phyloP scores from a whole-genome alignment of 2,329 filamentous ascomycete genomes.

The Biscogniauxia mediterranea region DNA sequence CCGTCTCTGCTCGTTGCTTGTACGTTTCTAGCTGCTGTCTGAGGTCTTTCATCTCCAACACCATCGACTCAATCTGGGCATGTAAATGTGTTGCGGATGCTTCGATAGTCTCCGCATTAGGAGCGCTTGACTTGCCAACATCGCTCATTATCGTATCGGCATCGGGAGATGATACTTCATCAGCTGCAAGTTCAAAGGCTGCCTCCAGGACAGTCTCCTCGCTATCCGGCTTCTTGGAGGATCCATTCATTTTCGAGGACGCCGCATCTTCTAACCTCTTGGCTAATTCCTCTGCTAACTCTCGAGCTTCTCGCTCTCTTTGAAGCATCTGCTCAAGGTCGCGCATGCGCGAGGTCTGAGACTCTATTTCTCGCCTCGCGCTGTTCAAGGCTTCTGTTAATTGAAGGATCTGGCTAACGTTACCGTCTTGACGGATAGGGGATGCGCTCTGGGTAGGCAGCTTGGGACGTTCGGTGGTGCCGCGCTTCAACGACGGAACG shows the following conservation, averaged over 20 bases:
- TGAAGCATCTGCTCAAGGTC: constrained; percentile 77
- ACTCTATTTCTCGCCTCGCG: constrained; percentile 83
- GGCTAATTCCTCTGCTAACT: constrained; percentile 80
- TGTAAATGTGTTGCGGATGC: constrained; percentile 53
- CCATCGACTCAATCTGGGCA: constrained; percentile 71
- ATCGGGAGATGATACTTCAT: constrained; percentile 25
- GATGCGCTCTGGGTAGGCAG: constrained; percentile 51
- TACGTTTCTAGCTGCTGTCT: constrained; percentile 77
- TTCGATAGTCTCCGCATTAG: constrained; percentile 36
- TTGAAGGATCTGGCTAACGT: constrained; percentile 72
- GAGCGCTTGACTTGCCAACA: constrained; percentile 22
- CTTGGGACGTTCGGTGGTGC: constrained; percentile 73
- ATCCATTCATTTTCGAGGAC: constrained; percentile 39
- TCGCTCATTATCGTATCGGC: constrained; percentile 19
- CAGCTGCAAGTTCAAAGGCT: constrained; percentile 44
- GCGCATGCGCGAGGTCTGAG: constrained; percentile 75
- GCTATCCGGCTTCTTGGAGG: constrained; percentile 33
- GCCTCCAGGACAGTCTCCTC: constrained; percentile 43
- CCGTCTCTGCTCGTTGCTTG: constrained; percentile 73
- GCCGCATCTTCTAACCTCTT: constrained; percentile 63
- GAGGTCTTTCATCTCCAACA: constrained; percentile 77
- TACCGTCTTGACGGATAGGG: constrained; percentile 56
- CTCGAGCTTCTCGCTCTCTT: constrained; percentile 77
- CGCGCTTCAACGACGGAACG: constrained; percentile 69
- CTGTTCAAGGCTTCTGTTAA: constrained; percentile 81